Base-by-base conservation (phyloP, 176 grass and related monocot genomes). In the Olyra latifolia region DNA sequence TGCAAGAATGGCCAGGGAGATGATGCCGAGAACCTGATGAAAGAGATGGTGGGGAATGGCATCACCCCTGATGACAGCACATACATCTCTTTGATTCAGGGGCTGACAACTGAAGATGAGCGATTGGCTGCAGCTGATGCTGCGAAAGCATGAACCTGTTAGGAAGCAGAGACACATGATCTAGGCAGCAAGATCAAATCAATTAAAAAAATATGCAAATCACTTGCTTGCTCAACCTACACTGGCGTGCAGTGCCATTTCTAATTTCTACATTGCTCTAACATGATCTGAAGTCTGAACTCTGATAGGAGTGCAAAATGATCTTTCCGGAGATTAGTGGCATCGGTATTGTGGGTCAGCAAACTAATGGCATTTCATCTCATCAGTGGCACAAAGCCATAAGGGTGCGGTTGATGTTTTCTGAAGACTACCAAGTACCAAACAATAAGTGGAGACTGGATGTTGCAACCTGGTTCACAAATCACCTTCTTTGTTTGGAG, bases 21-120 rank as follows among this genome's bases (percentile, higher is more conserved):
- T 24, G 77, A 77, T 2, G 88, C 82, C 0, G 88, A 94, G 82
- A 52, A 83, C 67, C 32, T 94, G 82, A 35, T 94, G 29, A 94
- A 94, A 86, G 91, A 94, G 89, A 94, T 91, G 88, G 88, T 94
- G 29, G 57, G 63, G 23, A 88, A 85, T 61, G 91, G 85, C 56
- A 88, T 91, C 76, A 86, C 81, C 73, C 91, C 85, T 41, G 76
- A 88, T 62, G 88, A 94, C 53, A 83, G 63, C 60, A 91, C 82
- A 2, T 94, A 94, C 62, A 94, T 94, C 62, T 80, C 88, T 0
- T 85, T 94, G 72, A 86, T 94, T 4, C 75, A 87, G 42, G 80
- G 80, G 22, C 80, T 91, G 74, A 69, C 80, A 17, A 83, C 62
- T 61, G 63, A 77, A 69, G 53, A 84, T 10, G 74, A 84, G 15